Evolutionary conservation across 495 filamentous ascomycete genomes (phyloP).

Genomic region (Evernia prunastri): DNA sequence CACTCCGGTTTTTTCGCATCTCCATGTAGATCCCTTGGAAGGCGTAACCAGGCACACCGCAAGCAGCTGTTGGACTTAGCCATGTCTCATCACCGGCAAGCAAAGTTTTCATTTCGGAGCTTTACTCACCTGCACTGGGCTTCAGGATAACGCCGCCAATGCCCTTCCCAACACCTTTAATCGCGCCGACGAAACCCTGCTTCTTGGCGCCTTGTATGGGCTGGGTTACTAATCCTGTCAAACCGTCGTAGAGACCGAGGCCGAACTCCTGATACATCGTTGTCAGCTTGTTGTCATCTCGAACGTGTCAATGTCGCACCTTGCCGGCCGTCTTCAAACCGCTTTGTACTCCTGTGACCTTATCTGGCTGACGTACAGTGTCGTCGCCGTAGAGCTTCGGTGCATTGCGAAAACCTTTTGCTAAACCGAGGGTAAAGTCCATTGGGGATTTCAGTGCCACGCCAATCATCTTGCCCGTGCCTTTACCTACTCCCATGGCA

Average conservation of each 20-base stretch:
- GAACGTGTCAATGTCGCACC: slow-evolving; percentile 23
- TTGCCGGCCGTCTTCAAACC: slow-evolving; percentile 60
- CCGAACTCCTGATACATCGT: slow-evolving; percentile 53
- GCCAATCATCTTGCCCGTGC: slow-evolving; percentile 59
- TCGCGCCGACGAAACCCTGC: slow-evolving; percentile 57
- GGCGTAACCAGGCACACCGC: slow-evolving; percentile 63
- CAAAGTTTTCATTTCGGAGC: no score
- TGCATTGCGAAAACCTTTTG: slow-evolving; percentile 80
- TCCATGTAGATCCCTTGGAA: slow-evolving; percentile 72
- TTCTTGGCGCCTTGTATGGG: slow-evolving; percentile 60
- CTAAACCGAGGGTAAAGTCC: slow-evolving; percentile 69
- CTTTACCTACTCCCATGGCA: slow-evolving; percentile 54
- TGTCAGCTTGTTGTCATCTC: neutral
- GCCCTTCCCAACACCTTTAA: slow-evolving; percentile 71
- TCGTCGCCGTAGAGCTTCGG: slow-evolving; percentile 73
- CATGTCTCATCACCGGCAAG: no score
- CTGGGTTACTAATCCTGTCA: slow-evolving; percentile 66
- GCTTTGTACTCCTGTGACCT: slow-evolving; percentile 62
- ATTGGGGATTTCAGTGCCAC: slow-evolving; percentile 67
- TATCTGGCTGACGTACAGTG: slow-evolving; percentile 60
- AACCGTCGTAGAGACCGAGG: slow-evolving; percentile 60
- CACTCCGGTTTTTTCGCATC: slow-evolving; percentile 56
- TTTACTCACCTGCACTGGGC: slow-evolving; percentile 53
- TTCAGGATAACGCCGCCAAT: slow-evolving; percentile 69
- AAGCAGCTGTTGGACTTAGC: slow-evolving; percentile 41